Conservation (phyloP, 78 protist genomes). For the Polysphondylium violaceum region DNA sequence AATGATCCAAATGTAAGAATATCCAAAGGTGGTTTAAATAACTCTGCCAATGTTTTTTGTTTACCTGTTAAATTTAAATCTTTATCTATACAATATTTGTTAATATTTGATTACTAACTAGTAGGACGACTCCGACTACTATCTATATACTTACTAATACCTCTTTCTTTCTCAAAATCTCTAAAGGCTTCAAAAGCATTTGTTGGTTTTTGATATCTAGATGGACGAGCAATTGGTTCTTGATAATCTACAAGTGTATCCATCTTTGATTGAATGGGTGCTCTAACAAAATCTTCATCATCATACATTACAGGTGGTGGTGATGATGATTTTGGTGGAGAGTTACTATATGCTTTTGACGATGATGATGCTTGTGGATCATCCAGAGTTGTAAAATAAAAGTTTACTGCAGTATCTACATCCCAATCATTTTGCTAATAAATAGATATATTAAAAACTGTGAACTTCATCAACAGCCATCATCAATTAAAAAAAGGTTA, state of each 20-base stretch:
- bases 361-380: not conserved
- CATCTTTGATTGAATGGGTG: constrained; percentile 42
- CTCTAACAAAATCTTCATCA: constrained; percentile 49
- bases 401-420: constrained; percentile 54
- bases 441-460: not conserved
- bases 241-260: constrained; percentile 27
- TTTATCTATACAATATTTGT: not conserved
- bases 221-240: not conserved
- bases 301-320: not conserved
- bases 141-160: not conserved
- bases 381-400: constrained; percentile 19
- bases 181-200: constrained; percentile 69
- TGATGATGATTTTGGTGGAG: constrained; percentile 4
- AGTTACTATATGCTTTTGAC: not conserved
- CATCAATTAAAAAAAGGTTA: not conserved
- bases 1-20: constrained; percentile 63
- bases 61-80: constrained; percentile 14
- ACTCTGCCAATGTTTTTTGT: constrained; percentile 62
- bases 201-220: constrained; percentile 7
- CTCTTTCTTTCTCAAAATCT: constrained; percentile 50
- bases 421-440: constrained; percentile 62
- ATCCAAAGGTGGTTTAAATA: constrained; percentile 77
- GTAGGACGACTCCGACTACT: no score
- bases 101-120: not conserved
- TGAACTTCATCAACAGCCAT: not conserved